These are phyloP conservation scores for Boletus sp. DNA, from an alignment of 768 basidiomycete species.

Conservation along the genomic window DNA sequence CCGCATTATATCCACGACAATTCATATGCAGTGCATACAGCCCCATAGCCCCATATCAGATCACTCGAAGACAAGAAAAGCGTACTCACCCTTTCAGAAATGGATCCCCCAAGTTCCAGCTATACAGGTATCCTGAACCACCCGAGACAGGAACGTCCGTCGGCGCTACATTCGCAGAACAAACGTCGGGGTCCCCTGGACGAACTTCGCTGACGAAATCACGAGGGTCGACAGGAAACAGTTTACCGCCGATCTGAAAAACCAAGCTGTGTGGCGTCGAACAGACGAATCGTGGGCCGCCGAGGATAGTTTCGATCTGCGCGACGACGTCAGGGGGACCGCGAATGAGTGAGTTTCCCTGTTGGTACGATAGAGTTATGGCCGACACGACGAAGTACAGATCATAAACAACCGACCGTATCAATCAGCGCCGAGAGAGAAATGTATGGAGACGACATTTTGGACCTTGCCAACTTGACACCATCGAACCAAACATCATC, in stretches of 20 bases:
- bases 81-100: conserved; percentile 67
- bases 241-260: conserved; percentile 65
- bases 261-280: conserved; percentile 57
- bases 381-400: not conserved
- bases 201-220: conserved; percentile 56
- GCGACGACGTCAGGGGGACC: conserved; percentile 66
- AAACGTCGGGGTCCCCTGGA: conserved; percentile 39
- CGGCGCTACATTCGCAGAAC: conserved; percentile 52
- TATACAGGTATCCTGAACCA: conserved; percentile 57
- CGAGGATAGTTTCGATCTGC: conserved; percentile 43
- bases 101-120: conserved; percentile 76
- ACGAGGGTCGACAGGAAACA: conserved; percentile 74
- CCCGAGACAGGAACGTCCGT: conserved; percentile 63
- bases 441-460: conserved; percentile 45
- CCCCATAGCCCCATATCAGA: not conserved
- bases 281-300: conserved; percentile 54
- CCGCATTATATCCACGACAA: conserved; percentile 9
- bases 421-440: conserved; percentile 66
- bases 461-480: conserved; percentile 54
- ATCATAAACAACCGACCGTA: conserved; percentile 44
- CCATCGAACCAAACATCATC: conserved; percentile 76
- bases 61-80: not conserved
- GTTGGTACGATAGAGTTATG: not conserved
- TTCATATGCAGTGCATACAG: not conserved
- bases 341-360: conserved; percentile 79